A percentile compares a stretch with the other conserved stretches of the same genome.
These are phyloP conservation scores for Annulohypoxylon truncatum DNA, from an alignment of 2,329 filamentous ascomycete species.

Conservation along the genomic window DNA sequence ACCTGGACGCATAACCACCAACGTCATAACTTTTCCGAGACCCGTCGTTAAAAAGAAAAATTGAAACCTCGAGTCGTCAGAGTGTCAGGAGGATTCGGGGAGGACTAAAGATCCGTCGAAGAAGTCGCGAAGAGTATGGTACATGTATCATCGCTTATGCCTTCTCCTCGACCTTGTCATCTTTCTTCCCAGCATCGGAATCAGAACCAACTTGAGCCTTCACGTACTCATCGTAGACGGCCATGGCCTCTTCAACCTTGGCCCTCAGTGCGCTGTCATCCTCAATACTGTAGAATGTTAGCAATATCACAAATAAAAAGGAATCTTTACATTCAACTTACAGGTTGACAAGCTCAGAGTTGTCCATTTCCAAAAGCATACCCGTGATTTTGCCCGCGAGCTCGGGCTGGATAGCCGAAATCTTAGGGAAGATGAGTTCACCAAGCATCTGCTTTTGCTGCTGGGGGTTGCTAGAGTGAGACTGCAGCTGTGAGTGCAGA, in stretches of 20 bases:
- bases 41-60: conserved; percentile 46
- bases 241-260: conserved; percentile 98
- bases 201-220: conserved; percentile 74
- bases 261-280: conserved; percentile 88
- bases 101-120: conserved; percentile 21
- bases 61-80: conserved; percentile 31
- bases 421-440: conserved; percentile 98
- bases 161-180: conserved; percentile 65
- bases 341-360: conserved; percentile 91
- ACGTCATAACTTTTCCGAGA: conserved; percentile 52
- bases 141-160: conserved; percentile 53
- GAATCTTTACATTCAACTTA: conserved; percentile 66
- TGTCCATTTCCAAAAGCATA: conserved; percentile 99
- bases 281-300: conserved; percentile 74
- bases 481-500: conserved; percentile 69
- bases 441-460: conserved; percentile 99
- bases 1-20: conserved; percentile 35
- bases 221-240: conserved; percentile 98
- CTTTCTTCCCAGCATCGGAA: conserved; percentile 59
- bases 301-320: neutral
- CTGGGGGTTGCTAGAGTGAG: conserved; percentile 63
- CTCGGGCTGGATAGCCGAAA: conserved; percentile 91
- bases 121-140: conserved; percentile 15
- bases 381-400: conserved; percentile 99
- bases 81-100: conserved; percentile 31